Evolutionary conservation across 1,284 basidiomycete species (phyloP), one percentile per base, ranked within the genome.

Genomic region (Sporisorium scitamineum): DNA sequence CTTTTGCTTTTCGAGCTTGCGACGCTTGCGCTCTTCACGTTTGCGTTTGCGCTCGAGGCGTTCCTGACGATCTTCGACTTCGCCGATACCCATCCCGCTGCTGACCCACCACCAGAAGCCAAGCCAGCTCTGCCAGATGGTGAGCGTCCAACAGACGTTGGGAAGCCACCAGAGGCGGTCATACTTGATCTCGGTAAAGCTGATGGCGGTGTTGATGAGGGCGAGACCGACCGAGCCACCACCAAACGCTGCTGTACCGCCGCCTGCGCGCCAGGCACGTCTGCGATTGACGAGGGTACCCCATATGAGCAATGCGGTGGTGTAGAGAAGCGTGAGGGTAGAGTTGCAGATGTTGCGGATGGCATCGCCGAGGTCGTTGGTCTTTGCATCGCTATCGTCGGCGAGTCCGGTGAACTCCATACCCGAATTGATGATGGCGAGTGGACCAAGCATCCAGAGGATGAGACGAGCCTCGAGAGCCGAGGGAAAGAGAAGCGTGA

Each of bases 301-400:
- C 96, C 96, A 99, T 70, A 97, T 91, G 82, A 95, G 88, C 59
- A 99, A 91, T 2, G 93, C 91, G 48, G 90, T 87, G 5, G 94
- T 95, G 87, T 98, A 99, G 61, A 99, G 91, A 55, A 99, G 89
- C 20, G 95, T 93, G 24, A 99, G 90, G 0, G 95, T 93, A 5
- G 94, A 94, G 85, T 97, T 97, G 89, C 95, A 96, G 69, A 97
- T 92, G 87, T 97, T 97, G 61, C 93, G 91, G 29, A 95, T 90
- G 29, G 92, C 92, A 64, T 91, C 90, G 54, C 94, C 91, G 47
- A 94, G 86, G 64, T 88, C 87, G 87, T 66, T 92, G 88, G 29
- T 87, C 85, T 24, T 84, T 47, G 69, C 45, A 39, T 84, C 76
- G 50, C 86, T 84, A 45, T 85, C 79, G 41, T 85, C 73, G 45